Evolutionary conservation across 208 protist species (phyloP).

Genomic region (Trypanosoma boissoni): DNA sequence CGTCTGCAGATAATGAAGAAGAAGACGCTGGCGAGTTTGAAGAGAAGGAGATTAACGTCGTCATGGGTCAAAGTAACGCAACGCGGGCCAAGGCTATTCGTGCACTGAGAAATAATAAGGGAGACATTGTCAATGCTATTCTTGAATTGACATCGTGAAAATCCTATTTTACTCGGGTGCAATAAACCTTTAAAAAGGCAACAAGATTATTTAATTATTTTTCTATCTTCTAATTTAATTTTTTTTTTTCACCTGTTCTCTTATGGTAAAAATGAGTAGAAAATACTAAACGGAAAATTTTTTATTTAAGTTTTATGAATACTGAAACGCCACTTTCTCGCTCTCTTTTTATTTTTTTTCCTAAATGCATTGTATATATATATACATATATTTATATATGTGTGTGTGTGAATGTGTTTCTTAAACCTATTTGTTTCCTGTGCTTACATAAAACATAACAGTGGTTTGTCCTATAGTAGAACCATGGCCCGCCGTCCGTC

Average conservation of each 20-base stretch:
- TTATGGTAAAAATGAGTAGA: not conserved
- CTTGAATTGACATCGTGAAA: slow-evolving; percentile 81
- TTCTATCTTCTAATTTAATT: not conserved
- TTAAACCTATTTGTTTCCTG: not conserved
- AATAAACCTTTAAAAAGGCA: too few species aligned
- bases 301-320: not conserved
- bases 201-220: not conserved
- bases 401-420: slow-evolving; percentile 9
- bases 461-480: slow-evolving; percentile 20
- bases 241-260: not conserved
- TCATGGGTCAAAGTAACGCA: slow-evolving; percentile 75
- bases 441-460: not conserved
- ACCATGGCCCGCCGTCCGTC: slow-evolving; percentile 53
- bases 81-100: slow-evolving; percentile 75
- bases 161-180: not conserved
- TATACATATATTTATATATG: slow-evolving; percentile 8
- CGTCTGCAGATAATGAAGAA: slow-evolving; percentile 45
- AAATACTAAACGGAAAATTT: not conserved
- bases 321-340: not conserved
- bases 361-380: not conserved
- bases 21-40: slow-evolving; percentile 55
- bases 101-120: slow-evolving; percentile 84
- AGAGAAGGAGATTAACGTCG: slow-evolving; percentile 86
- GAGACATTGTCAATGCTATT: slow-evolving; percentile 88
- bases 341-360: slow-evolving; percentile 6